Evolutionary conservation across 768 basidiomycete genomes (phyloP), one percentile per base, ranked within the genome.

Genomic region (Kwoniella sp.): DNA sequence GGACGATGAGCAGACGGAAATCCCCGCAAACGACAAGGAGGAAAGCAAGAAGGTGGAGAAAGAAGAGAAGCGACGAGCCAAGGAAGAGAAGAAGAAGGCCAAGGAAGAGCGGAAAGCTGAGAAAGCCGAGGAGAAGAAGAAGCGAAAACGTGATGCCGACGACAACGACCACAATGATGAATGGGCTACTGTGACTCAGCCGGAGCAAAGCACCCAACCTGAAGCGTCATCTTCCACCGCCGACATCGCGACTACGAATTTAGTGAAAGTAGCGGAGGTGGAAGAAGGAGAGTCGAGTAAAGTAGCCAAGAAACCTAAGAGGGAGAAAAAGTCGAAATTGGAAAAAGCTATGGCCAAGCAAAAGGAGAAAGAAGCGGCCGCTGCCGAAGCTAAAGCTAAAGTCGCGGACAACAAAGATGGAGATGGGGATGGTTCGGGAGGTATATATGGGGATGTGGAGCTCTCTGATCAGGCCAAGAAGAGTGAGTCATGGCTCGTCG

Each of bases 401-500:
- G 44, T 13, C 13, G 13, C 7, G 13, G 33, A 33, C 13, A 33
- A 13, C 33, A 33, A 26, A 21, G 8, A 49, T 10, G 52, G 44
- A 24, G 4, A 46, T 7, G 52, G 29, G 13, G 30, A 17, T 25
- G 29, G 17, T 13, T 50, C 55, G 2, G 48, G 37, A 7, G 50
- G 48, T n/a, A 63, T 67, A 0, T 67, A 67, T 26, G 37, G 48
- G 1, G 70, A 68, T 58, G n/a, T 21, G 13, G 12, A 21, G 13
- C 54, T 73, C n/a, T 71, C 72, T 1, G 72, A 74, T 37, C 68
- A 68, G 29, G 69, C 72, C 24, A 65, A 71, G 63, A 74, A 71
- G 62, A 65, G 72, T 74, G 26, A 60, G 69, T 65, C 13, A 6
- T 33, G n/a, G n/a, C n/a, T n/a, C n/a, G n/a, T n/a, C n/a, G n/a